These are phyloP conservation scores for Globisporangium apiculatum DNA, from an alignment of 352 stramenopile species.

Conservation along the genomic window DNA sequence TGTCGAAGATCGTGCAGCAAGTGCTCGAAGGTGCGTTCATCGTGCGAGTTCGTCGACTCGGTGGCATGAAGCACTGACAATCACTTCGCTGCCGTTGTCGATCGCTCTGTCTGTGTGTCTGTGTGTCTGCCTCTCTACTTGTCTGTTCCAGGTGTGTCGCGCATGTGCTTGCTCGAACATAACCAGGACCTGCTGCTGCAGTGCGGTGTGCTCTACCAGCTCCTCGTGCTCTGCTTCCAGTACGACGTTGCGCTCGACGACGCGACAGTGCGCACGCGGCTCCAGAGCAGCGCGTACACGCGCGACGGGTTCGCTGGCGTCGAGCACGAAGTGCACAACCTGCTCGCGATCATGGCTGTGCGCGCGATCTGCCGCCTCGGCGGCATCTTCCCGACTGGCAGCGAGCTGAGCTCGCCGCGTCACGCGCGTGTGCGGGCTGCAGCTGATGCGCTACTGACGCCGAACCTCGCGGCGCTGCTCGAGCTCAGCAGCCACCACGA, in stretches of 20 bases:
- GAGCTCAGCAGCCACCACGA: slow-evolving; percentile 65
- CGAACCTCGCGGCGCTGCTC: slow-evolving; percentile 59
- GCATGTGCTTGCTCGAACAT: slow-evolving; percentile 43
- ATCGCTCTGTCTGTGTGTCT: not conserved
- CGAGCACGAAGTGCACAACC: slow-evolving; percentile 52
- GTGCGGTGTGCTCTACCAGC: slow-evolving; percentile 59
- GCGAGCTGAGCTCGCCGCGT: slow-evolving; percentile 33
- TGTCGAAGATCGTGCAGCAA: slow-evolving; percentile 68
- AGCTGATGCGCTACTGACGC: slow-evolving; percentile 57
- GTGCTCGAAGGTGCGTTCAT: slow-evolving; percentile 56
- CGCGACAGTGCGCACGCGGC: slow-evolving; percentile 23
- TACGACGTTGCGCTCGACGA: slow-evolving; percentile 67
- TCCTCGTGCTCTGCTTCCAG: slow-evolving; percentile 55
- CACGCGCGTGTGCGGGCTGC: slow-evolving; percentile 39
- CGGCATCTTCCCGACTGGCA: slow-evolving; percentile 48
- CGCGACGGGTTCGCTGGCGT: slow-evolving; percentile 38
- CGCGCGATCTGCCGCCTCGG: slow-evolving; percentile 60
- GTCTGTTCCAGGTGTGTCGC: slow-evolving; percentile 28
- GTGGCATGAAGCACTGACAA: not conserved
- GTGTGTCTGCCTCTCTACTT: not conserved
- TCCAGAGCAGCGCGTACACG: slow-evolving; percentile 29
- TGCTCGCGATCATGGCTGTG: slow-evolving; percentile 65
- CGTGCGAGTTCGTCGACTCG: not conserved
- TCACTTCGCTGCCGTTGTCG: not conserved
- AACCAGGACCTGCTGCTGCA: slow-evolving; percentile 53